Base-by-base conservation (phyloP, 495 filamentous ascomycete genomes). In the Jackrogersella minutella region DNA sequence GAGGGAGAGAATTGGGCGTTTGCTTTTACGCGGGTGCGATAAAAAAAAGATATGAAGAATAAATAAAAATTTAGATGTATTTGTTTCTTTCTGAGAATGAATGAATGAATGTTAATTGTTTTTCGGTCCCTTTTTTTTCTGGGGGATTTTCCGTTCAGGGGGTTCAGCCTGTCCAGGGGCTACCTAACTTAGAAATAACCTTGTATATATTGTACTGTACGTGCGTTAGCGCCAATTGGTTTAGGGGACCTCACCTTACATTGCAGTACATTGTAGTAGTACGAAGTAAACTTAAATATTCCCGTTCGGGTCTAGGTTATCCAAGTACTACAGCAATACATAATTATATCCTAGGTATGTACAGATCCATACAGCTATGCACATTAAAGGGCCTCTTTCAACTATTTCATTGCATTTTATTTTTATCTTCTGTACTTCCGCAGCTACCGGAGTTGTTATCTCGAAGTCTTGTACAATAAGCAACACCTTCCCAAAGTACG, bases 151-250 rank as follows among this genome's bases (percentile, higher is more conserved):
- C 58, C 37, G 39, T 57, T 64, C 61, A 69, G 61, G 60, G 62
- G 60, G 55, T 55, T n/a, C n/a, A n/a, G n/a, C n/a, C n/a, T n/a
- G n/a, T n/a, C 57, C 58, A 68, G 65, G 65, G 65, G 65, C 47
- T 59, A 55, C 37, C 55, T 46, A 57, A 52, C 28, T 21, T 34
- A 17, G 13, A 14, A 46, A 19, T 17, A 49, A 49, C 30, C 30
- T 30, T 31, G 40, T 55, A 47, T 16, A 11, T 30, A 13, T n/a
- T 37, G 5, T 37, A 17, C 19, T 46, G 40, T 55, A 50, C 54
- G 30, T 55, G 55, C 52, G 41, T 43, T 64, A 64, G 61, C 43
- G 61, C 44, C 44, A 28, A 59, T 44, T 34, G 61, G 26, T 34
- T 41, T 49, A 39, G 43, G 43, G 19, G 24, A 22, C 10, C 28